Conservation (phyloP, 352 stramenopile species). For the Globisporangium cystogenes region DNA sequence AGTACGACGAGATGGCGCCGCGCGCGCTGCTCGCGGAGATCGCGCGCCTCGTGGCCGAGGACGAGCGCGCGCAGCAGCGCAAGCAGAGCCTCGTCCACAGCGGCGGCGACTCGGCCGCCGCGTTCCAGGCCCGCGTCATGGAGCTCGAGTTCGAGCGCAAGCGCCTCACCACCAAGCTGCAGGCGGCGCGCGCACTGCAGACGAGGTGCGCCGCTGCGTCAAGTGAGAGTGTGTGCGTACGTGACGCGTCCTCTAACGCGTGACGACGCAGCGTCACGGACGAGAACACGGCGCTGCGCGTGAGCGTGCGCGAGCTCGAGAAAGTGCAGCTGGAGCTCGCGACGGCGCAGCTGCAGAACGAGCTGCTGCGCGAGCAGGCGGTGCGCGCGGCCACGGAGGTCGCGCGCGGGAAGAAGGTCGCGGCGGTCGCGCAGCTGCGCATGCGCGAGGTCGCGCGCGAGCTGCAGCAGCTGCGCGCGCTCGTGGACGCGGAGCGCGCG, state of each 20-base stretch:
- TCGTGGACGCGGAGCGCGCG: slow-evolving; percentile 31
- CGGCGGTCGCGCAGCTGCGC: slow-evolving; percentile 20
- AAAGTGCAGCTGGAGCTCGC: slow-evolving; percentile 43
- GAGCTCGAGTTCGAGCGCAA: slow-evolving; percentile 73
- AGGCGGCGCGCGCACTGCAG: slow-evolving; percentile 45
- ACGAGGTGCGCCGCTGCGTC: slow-evolving; percentile 14
- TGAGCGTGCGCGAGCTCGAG: slow-evolving; percentile 45
- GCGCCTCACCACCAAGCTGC: slow-evolving; percentile 57
- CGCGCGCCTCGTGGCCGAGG: slow-evolving; percentile 42
- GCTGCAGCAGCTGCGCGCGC: slow-evolving; percentile 29
- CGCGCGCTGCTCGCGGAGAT: slow-evolving; percentile 53
- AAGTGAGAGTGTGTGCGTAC: too few species aligned
- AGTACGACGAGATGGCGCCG: slow-evolving; percentile 62
- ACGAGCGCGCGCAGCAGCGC: slow-evolving; percentile 32
- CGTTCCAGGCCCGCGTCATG: slow-evolving; percentile 50
- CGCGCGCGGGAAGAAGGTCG: slow-evolving; percentile 32
- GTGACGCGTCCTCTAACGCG: too few species aligned
- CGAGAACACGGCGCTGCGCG: slow-evolving; percentile 55
- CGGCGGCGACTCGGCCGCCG: slow-evolving; percentile 23
- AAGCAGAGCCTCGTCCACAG: slow-evolving; percentile 11
- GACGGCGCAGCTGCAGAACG: slow-evolving; percentile 49
- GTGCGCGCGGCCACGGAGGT: slow-evolving; percentile 37
- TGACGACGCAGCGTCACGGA: slow-evolving; percentile 35
- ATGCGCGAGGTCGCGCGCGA: slow-evolving; percentile 30
- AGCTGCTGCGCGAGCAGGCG: slow-evolving; percentile 51